These are phyloP conservation scores for Fraxinus albicans DNA, from an alignment of 305 asterid genomes.

Conservation along the genomic window DNA sequence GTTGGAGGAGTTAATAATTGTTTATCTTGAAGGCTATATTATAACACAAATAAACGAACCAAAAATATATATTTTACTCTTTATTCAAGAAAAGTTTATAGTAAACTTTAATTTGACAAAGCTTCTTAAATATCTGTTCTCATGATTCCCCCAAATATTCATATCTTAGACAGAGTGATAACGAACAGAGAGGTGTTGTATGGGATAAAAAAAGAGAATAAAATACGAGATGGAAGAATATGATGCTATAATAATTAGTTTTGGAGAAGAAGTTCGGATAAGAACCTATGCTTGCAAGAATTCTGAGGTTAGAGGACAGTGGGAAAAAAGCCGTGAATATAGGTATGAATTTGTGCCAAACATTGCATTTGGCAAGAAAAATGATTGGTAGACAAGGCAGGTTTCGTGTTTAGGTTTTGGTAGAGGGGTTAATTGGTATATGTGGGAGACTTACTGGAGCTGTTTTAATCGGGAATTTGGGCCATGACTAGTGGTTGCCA, in stretches of 20 bases:
- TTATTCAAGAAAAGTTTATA: not conserved
- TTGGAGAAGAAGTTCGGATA: not conserved
- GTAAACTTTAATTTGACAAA: not conserved
- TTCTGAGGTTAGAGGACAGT: not conserved
- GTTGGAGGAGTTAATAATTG: not conserved
- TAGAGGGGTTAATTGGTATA: not conserved
- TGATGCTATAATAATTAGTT: not conserved
- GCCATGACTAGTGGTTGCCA: not conserved
- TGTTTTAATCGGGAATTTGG: not conserved
- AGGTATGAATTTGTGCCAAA: not conserved
- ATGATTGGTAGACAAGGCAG: not conserved
- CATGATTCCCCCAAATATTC: not conserved
- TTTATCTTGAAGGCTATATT: not conserved
- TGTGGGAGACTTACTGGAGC: not conserved
- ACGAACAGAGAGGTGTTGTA: not conserved
- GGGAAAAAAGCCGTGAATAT: not conserved
- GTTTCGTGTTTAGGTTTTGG: not conserved
- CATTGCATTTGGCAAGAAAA: not conserved
- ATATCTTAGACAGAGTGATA: not conserved
- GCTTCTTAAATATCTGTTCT: not conserved
- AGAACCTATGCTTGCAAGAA: not conserved
- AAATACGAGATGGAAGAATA: not conserved
- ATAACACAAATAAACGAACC: not conserved
- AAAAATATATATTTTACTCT: not conserved
- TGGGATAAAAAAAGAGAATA: not conserved